A percentile compares a stretch with the other conserved stretches of the same genome.
These are phyloP conservation scores for Lactarius sp. DNA, from an alignment of 768 basidiomycete species.

Conservation along the genomic window DNA sequence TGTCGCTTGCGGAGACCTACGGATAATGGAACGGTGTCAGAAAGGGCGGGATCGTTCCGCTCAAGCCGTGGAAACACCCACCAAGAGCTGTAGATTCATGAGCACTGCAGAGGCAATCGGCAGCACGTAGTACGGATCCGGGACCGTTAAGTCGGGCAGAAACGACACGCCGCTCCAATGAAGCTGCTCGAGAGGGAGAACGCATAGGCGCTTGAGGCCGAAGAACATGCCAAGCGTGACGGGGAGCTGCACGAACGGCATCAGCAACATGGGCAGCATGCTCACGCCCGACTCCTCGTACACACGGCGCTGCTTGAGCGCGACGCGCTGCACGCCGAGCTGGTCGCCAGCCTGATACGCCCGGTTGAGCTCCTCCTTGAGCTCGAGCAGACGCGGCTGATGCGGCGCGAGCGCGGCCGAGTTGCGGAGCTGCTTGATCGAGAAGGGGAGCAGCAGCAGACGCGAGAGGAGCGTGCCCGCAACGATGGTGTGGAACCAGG, in stretches of 20 bases:
- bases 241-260: conserved; percentile 65
- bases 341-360: conserved; percentile 36
- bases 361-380: conserved; percentile 45
- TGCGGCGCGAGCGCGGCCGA: conserved; percentile 56
- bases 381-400: conserved; percentile 51
- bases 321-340: conserved; percentile 39
- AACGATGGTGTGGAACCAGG: conserved; percentile 84
- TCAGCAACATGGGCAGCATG: conserved; percentile 48
- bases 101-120: conserved; percentile 53
- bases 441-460: conserved; percentile 53
- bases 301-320: conserved; percentile 45
- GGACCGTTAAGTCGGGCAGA: conserved; percentile 69
- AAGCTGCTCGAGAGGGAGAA: conserved; percentile 68
- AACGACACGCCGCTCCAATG: conserved; percentile 68
- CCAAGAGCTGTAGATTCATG: conserved; percentile 67
- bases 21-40: conserved; percentile 29
- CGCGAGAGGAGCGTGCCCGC: conserved; percentile 59
- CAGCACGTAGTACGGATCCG: conserved; percentile 74
- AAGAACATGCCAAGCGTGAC: conserved; percentile 82
- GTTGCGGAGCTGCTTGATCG: conserved; percentile 52
- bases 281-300: conserved; percentile 64
- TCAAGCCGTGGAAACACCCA: conserved; percentile 35
- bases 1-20: conserved; percentile 54
- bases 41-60: not conserved
- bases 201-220: conserved; percentile 66